Conservation (phyloP, 2,329 filamentous ascomycete species). For the Polytolypa hystricis region DNA sequence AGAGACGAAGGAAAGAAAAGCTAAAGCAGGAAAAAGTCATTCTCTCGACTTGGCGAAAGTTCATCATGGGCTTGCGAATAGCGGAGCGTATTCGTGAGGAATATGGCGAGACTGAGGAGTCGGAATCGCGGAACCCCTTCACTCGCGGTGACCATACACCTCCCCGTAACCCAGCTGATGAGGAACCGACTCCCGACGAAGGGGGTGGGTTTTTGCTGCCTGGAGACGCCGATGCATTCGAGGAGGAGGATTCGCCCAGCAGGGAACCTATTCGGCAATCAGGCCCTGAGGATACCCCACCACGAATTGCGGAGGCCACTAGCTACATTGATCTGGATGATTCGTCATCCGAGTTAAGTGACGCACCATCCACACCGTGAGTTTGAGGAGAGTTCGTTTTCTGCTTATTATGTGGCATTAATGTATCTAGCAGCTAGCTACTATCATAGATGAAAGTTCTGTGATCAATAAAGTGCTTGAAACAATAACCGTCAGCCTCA, state of each 20-base stretch:
- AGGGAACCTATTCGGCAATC: not conserved
- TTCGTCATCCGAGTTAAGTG: constrained; percentile 8
- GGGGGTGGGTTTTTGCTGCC: constrained; percentile 23
- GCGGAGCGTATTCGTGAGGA: constrained; percentile 64
- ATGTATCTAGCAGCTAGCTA: too few species aligned
- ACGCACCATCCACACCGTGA: constrained; percentile 5
- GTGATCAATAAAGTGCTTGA: too few species aligned
- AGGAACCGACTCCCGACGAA: constrained; percentile 12
- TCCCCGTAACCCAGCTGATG: constrained; percentile 1
- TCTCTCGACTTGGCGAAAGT: constrained; percentile 71
- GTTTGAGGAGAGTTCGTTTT: not conserved
- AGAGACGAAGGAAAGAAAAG: constrained; percentile 66
- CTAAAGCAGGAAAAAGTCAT: constrained; percentile 67
- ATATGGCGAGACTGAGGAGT: constrained; percentile 49
- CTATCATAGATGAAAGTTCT: too few species aligned
- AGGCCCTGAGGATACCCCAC: not conserved
- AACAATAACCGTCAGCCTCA: too few species aligned
- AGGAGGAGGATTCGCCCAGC: constrained; percentile 1
- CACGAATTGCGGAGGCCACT: not conserved
- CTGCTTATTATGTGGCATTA: not conserved
- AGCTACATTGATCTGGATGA: not conserved
- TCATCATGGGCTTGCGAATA: constrained; percentile 75
- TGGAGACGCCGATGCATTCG: constrained; percentile 17
- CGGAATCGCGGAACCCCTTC: constrained; percentile 28
- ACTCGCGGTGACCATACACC: constrained; percentile 4